These are phyloP conservation scores for Alternaria sp. DNA, from an alignment of 2,329 filamentous ascomycete genomes.

Conservation along the genomic window DNA sequence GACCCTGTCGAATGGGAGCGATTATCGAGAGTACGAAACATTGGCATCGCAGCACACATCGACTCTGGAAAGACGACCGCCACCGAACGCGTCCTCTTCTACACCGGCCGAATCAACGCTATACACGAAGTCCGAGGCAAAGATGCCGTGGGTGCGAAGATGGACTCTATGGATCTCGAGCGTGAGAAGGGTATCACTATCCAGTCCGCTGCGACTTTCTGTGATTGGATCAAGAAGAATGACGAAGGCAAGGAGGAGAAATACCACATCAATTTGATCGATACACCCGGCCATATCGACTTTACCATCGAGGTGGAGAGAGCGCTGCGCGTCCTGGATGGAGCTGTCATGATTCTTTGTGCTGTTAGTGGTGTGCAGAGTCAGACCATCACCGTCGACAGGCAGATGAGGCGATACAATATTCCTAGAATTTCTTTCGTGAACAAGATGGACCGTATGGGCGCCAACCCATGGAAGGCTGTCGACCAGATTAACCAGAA, in stretches of 20 bases:
- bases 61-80: slow-evolving; percentile 98
- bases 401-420: slow-evolving; percentile 99
- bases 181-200: slow-evolving; percentile 99
- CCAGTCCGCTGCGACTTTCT: slow-evolving; percentile 96
- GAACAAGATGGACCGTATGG: slow-evolving; percentile 99
- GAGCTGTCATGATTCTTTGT: slow-evolving; percentile 97
- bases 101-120: slow-evolving; percentile 94
- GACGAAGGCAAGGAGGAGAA: slow-evolving; percentile 80
- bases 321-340: slow-evolving; percentile 91
- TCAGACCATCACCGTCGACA: slow-evolving; percentile 97
- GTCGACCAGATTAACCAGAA: slow-evolving; percentile 98
- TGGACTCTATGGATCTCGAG: slow-evolving; percentile 99
- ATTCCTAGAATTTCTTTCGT: slow-evolving; percentile 95
- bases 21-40: slow-evolving; percentile 87
- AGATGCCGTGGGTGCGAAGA: slow-evolving; percentile 96
- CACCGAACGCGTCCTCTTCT: slow-evolving; percentile 96
- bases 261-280: slow-evolving; percentile 98
- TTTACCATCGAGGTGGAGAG: slow-evolving; percentile 99
- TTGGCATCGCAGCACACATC: slow-evolving; percentile 98
- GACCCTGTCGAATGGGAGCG: slow-evolving; percentile 80
- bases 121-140: slow-evolving; percentile 97
- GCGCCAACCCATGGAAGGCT: slow-evolving; percentile 96
- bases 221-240: slow-evolving; percentile 88
- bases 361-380: slow-evolving; percentile 97
- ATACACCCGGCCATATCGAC: slow-evolving; percentile 98